Evolutionary conservation across 495 filamentous ascomycete genomes (phyloP), one percentile per base, ranked within the genome.

Genomic region (Baudoinia panamericana): DNA sequence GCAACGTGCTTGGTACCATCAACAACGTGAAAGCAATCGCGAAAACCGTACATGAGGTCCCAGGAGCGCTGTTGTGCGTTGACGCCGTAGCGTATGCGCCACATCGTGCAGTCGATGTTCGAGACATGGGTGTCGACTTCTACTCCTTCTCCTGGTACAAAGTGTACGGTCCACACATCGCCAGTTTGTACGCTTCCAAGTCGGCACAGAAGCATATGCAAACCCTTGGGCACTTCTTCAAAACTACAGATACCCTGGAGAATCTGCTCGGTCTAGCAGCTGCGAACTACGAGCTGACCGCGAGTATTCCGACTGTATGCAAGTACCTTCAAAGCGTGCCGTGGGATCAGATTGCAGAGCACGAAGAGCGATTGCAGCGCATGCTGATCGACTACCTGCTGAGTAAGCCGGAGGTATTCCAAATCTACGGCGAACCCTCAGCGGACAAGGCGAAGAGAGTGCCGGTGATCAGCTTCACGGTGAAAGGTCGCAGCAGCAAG

Each of bases 111-210:
- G 60, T 84, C 20, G 76, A 87, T 53, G 75, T 84, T 12, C 61
- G 62, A 38, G 71, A 52, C 1, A 61, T 84, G 4, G 78, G 68
- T 0, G 78, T 80, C 0, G 80, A 84, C 50, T 71, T 83, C 52
- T 85, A 84, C 53, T 64, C 71, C n/a, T 77, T 83, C 48, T 73
- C 67, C 2, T 85, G 81, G 72, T 82, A 83, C 58, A 42, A 48
- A 24, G 13, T 47, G 13, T 42, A 42, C 63, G 63, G 75, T 80
- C 80, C 80, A 3, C 81, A 84, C 46, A 62, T 83, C 13, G 65
- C 79, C 1, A 64, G 75, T 45, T 66, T 85, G 4, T 85, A 82
- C 54, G 76, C 71, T 28, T 65, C 66, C 28, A 53, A 58, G 2
- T 32, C 34, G 0, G 68, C 72, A 3, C 68, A 71, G 39, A 49